A percentile compares a stretch with the other conserved stretches of the same genome.
These are phyloP conservation scores for Leishmania turanica DNA, from an alignment of 208 protist species.

Conservation along the genomic window DNA sequence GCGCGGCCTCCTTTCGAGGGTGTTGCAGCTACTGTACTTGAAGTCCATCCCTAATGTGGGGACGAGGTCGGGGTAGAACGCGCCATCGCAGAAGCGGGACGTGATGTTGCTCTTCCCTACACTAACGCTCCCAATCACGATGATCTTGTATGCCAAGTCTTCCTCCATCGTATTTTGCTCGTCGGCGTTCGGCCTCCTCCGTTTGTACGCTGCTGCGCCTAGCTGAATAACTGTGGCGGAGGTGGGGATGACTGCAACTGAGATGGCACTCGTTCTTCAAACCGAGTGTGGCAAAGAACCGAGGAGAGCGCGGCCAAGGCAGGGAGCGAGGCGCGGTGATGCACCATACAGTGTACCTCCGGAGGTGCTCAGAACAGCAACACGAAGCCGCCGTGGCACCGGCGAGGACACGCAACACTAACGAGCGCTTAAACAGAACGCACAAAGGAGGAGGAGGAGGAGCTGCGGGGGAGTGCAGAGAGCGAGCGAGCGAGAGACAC, in stretches of 20 bases:
- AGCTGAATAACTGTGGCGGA: neutral
- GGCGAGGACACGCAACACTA: neutral
- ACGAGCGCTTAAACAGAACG: neutral
- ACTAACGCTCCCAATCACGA: slow-evolving; percentile 90
- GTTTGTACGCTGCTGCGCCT: neutral
- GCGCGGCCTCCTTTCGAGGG: slow-evolving; percentile 71
- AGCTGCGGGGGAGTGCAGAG: neutral
- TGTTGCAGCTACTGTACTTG: slow-evolving; percentile 79
- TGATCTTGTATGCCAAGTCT: slow-evolving; percentile 90
- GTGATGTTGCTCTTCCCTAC: slow-evolving; percentile 93
- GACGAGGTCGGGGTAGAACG: slow-evolving; percentile 82
- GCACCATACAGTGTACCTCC: neutral
- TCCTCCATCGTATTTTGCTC: slow-evolving; percentile 45
- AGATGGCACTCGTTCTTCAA: neutral
- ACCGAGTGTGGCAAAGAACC: neutral
- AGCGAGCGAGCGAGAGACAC: neutral
- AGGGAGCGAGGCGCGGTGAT: neutral
- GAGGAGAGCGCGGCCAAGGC: neutral
- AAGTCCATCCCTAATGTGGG: slow-evolving; percentile 90
- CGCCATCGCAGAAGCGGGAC: slow-evolving; percentile 83
- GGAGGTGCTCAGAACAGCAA: neutral
- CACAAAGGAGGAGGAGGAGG: neutral
- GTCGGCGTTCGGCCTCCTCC: neutral
- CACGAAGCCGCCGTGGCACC: neutral
- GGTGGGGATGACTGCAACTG: neutral